Percentiles rank a stretch among this genome's conserved stretches.
phyloP scores from a whole-genome alignment of 768 basidiomycete genomes.

The Trametes elegans region DNA sequence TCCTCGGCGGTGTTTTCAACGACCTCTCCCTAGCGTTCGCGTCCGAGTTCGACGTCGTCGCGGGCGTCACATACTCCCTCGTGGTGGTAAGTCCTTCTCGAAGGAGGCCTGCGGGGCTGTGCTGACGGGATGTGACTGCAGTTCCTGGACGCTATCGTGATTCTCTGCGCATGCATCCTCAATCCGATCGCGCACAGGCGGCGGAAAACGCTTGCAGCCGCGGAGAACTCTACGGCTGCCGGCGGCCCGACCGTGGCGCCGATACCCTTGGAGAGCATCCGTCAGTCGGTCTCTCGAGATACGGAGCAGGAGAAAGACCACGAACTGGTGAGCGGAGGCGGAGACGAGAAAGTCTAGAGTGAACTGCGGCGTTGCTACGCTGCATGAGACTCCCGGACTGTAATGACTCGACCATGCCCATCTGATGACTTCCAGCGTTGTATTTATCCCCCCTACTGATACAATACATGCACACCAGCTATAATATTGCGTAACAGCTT shows the following conservation, averaged over 20 bases:
- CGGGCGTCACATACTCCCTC: slow-evolving; percentile 57
- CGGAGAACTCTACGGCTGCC: neutral
- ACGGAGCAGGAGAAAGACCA: too few species aligned
- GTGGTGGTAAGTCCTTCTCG: slow-evolving; percentile 42
- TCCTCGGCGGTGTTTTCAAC: slow-evolving; percentile 68
- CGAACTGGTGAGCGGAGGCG: too few species aligned
- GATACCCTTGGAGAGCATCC: neutral
- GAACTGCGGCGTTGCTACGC: too few species aligned
- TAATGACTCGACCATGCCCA: too few species aligned
- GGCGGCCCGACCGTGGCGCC: neutral
- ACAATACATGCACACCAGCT: too few species aligned
- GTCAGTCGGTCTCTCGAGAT: too few species aligned
- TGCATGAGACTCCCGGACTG: too few species aligned
- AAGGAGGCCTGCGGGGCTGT: neutral
- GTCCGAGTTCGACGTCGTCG: slow-evolving; percentile 57
- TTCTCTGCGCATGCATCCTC: slow-evolving; percentile 60
- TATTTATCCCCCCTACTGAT: too few species aligned
- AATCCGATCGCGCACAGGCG: slow-evolving; percentile 55
- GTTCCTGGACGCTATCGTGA: slow-evolving; percentile 61
- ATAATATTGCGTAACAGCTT: too few species aligned
- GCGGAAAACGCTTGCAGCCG: slow-evolving; percentile 25
- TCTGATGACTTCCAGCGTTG: too few species aligned
- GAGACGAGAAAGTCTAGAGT: too few species aligned
- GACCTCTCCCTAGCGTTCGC: slow-evolving; percentile 70
- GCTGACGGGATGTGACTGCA: slow-evolving; percentile 24